Percentiles rank a stretch among this genome's conserved stretches.
Conservation (phyloP, 345 rosid genomes). For the Eucalyptus polyanthemos region DNA sequence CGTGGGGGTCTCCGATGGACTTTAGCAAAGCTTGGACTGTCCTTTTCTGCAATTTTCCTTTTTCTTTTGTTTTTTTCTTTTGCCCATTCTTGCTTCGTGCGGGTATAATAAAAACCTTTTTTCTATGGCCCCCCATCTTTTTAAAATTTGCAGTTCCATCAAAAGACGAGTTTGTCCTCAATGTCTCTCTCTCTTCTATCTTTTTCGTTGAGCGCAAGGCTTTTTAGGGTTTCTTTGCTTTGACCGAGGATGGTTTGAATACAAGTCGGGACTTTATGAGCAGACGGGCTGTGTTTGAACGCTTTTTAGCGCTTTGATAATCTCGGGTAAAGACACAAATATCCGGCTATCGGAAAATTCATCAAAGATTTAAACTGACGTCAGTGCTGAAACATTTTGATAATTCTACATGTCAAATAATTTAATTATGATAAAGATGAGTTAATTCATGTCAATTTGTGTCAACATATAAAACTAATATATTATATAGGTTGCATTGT, state of each 20-base stretch:
- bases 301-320: background rate
- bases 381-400: background rate
- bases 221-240: background rate
- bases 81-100: background rate
- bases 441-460: background rate
- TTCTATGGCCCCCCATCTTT: background rate
- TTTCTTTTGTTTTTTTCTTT: background rate
- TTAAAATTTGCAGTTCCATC: background rate
- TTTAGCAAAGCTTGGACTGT: background rate
- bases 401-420: background rate
- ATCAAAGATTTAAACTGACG: background rate
- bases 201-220: background rate
- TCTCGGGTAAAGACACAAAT: background rate
- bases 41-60: background rate
- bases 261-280: background rate
- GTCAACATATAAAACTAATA: background rate
- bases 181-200: background rate
- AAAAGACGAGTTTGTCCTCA: slow-evolving; percentile 1
- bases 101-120: background rate
- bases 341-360: background rate
- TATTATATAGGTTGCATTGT: accelerated
- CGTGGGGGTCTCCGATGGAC: background rate
- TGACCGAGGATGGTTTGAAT: background rate
- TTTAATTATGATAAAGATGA: background rate
- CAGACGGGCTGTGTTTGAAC: background rate